These are phyloP conservation scores for Porcisia hertigi DNA, from an alignment of 208 protist species.

Conservation along the genomic window DNA sequence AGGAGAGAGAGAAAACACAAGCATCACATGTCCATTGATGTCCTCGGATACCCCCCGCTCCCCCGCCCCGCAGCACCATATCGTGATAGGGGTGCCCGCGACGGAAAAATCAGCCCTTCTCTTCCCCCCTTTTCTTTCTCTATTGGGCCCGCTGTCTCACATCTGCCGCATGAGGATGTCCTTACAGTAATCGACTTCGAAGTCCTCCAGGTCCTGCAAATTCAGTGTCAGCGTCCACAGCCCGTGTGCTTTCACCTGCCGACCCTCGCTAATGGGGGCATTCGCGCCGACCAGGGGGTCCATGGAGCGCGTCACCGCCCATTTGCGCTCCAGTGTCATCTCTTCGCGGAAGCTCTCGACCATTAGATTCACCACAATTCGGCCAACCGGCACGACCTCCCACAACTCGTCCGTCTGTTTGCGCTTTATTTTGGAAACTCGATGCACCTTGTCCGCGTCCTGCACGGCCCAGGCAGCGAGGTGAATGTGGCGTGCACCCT, in stretches of 20 bases:
- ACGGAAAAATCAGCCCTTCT: background rate
- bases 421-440: slow-evolving; percentile 77
- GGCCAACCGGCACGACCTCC: slow-evolving; percentile 87
- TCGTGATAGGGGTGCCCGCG: background rate
- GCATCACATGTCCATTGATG: background rate
- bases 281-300: slow-evolving; percentile 78
- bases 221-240: slow-evolving; percentile 91
- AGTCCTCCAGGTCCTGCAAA: slow-evolving; percentile 90
- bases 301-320: slow-evolving; percentile 84
- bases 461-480: slow-evolving; percentile 89
- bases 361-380: slow-evolving; percentile 90
- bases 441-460: slow-evolving; percentile 73
- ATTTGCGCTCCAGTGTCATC: slow-evolving; percentile 87
- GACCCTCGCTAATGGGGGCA: slow-evolving; percentile 84
- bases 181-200: slow-evolving; percentile 92
- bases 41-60: background rate
- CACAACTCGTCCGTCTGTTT: slow-evolving; percentile 82
- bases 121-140: background rate
- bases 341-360: slow-evolving; percentile 75
- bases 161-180: slow-evolving; percentile 77
- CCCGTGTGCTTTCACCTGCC: slow-evolving; percentile 75
- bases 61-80: background rate
- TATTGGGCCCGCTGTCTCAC: slow-evolving; percentile 27
- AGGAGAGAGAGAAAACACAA: slow-evolving; percentile 7
- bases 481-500: slow-evolving; percentile 87